Percentiles rank a stretch among this genome's conserved stretches.
phyloP scores from a whole-genome alignment of 768 basidiomycete genomes.

The Pisolithus albus region DNA sequence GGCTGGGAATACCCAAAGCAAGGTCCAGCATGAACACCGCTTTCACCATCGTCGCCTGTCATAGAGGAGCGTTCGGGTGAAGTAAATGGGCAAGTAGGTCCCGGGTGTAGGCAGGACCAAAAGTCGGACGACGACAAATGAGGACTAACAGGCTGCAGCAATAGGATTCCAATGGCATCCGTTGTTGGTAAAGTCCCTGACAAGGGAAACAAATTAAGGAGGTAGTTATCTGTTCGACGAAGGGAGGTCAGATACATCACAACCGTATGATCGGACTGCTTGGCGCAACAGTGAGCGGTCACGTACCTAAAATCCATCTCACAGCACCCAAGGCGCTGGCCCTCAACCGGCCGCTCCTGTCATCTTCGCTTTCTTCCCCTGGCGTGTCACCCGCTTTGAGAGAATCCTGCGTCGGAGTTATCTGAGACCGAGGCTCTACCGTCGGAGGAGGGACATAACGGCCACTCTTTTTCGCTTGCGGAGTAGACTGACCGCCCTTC shows the following conservation, averaged over 20 bases:
- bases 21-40: slow-evolving; percentile 10
- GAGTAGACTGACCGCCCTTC: slow-evolving; percentile 13
- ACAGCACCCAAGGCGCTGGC: slow-evolving; percentile 62
- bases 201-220: not conserved
- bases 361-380: slow-evolving; percentile 62
- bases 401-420: slow-evolving; percentile 14
- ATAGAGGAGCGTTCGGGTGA: not conserved
- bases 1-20: slow-evolving; percentile 59
- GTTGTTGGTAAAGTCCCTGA: not conserved
- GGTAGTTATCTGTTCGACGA: not conserved
- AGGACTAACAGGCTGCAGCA: slow-evolving; percentile 2
- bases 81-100: slow-evolving; percentile 34
- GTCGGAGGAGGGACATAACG: slow-evolving; percentile 24
- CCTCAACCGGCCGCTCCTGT: slow-evolving; percentile 62
- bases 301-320: slow-evolving; percentile 57
- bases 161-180: not conserved
- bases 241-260: not conserved
- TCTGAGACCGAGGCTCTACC: slow-evolving; percentile 25
- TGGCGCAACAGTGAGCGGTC: not conserved
- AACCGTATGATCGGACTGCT: not conserved
- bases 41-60: slow-evolving; percentile 28
- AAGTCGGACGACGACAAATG: slow-evolving; percentile 33
- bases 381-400: slow-evolving; percentile 21
- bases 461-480: slow-evolving; percentile 28
- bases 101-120: slow-evolving; percentile 54